phyloP scores from a whole-genome alignment of 768 basidiomycete species.

The Paxillus ammoniavirescens region DNA sequence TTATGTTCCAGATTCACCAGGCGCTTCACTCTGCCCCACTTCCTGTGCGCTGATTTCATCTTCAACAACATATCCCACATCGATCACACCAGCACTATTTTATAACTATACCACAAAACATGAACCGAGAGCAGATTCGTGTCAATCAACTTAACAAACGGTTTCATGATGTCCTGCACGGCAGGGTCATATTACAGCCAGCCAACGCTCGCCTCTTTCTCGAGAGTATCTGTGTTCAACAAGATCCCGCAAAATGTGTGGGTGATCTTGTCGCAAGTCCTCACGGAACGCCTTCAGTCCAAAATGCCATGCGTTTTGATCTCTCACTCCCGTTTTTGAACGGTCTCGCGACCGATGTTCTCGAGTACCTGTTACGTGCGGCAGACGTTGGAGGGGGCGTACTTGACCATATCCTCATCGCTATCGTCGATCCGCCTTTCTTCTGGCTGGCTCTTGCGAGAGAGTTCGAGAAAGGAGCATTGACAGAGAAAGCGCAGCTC shows the following conservation, averaged over 20 bases:
- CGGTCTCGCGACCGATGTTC: constrained; percentile 34
- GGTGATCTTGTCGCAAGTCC: constrained; percentile 34
- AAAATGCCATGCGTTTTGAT: constrained; percentile 42
- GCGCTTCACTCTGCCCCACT: too few species aligned
- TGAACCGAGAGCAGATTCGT: constrained; percentile 14
- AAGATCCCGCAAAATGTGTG: constrained; percentile 39
- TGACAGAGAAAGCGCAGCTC: constrained; percentile 36
- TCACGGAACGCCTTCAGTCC: constrained; percentile 39
- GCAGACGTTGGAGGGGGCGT: constrained; percentile 42
- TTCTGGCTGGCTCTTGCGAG: constrained; percentile 44
- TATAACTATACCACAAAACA: not conserved
- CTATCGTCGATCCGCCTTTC: constrained; percentile 50
- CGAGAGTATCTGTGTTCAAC: constrained; percentile 43
- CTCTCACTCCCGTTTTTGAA: constrained; percentile 43
- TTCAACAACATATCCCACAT: not conserved
- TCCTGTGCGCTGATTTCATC: too few species aligned
- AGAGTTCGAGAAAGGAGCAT: constrained; percentile 32
- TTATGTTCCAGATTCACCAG: too few species aligned
- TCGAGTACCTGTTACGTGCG: constrained; percentile 41
- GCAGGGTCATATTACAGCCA: constrained; percentile 25
- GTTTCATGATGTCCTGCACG: constrained; percentile 34
- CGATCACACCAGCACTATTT: not conserved
- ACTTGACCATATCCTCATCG: constrained; percentile 40
- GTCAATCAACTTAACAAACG: constrained; percentile 31
- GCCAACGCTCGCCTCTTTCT: constrained; percentile 37